Base-by-base conservation (phyloP, 805 yeast species). In the Metschnikowia rubicola region DNA sequence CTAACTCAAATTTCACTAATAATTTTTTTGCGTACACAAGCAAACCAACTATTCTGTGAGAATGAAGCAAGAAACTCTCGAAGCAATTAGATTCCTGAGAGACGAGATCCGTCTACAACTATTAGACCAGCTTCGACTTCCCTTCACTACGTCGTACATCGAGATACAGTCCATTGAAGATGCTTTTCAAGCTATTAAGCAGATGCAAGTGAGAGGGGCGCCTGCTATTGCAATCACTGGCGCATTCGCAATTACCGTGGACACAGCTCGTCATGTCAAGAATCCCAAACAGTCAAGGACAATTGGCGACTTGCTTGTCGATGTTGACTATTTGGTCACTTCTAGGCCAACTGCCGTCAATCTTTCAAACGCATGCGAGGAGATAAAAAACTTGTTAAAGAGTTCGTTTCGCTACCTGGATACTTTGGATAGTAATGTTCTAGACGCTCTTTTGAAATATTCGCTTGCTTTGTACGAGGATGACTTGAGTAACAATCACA, bases 151-250 rank as follows among this genome's bases (percentile, higher is more conserved):
- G 1, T 75, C 71, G 41, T 92, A 88, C 64, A 69, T 91, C 17
- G 62, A 74, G 1, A 78, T 92, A 48, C 54, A 69, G 34, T 70
- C 80, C 13, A 81, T 88, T 42, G 83, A 83, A 39, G 90, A 85
- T 63, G 97, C 96, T 3, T 88, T 70, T 66, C 74, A 76, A 15
- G 96, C 87, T n/a, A 92, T 92, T 64, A 84, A 82, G 61, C 75
- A 75, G 48, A 92, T 92, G 99, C 90, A 88, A 59, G 97, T 95
- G 4, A 77, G 99, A 63, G 99, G 99, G 34, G 99, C 99, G 0
- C 99, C 99, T 0, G 98, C 98, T 1, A 92, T 92, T 62, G 97
- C 97, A 52, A 88, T 92, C 48, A 97, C 92, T 2, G 98, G 96
- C 5, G 83, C 90, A 1, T 76, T 91, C 50, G 80, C 96, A 2